A percentile compares a stretch with the other conserved stretches of the same genome.
Evolutionary conservation across 148 eudicot species (phyloP).

Genomic region (Heliamphora exappendiculata): DNA sequence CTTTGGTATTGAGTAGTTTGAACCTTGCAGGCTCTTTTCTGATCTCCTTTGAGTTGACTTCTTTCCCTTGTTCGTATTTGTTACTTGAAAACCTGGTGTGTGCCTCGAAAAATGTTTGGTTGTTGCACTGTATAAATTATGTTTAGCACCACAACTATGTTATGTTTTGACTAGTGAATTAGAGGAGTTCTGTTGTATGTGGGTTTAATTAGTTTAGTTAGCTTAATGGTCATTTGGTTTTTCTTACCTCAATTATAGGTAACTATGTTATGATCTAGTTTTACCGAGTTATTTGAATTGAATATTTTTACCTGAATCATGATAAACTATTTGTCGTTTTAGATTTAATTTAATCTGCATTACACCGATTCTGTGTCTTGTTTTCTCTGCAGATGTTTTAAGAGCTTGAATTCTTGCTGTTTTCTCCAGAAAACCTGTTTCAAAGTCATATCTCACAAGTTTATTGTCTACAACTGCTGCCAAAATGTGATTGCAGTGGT

Average conservation of each 20-base stretch:
- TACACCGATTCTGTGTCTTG: conserved; percentile 11
- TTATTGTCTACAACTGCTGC: not conserved
- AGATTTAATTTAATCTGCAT: conserved; percentile 10
- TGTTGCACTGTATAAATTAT: not conserved
- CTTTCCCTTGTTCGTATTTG: not conserved
- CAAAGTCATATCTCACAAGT: conserved; percentile 1
- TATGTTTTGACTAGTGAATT: not conserved
- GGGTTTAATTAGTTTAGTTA: not conserved
- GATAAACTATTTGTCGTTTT: not conserved
- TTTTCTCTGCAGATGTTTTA: conserved; percentile 27
- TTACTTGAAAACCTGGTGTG: not conserved
- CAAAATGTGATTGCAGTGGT: not conserved
- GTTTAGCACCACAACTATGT: not conserved
- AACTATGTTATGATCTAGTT: not conserved
- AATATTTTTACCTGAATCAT: not conserved
- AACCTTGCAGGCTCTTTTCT: not conserved
- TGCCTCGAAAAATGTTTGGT: not conserved
- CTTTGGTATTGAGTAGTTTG: not conserved
- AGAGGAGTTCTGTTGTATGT: not conserved
- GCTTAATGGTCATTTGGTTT: not conserved
- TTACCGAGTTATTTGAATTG: not conserved
- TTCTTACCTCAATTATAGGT: not conserved
- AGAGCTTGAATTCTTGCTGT: conserved; percentile 22
- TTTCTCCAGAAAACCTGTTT: not conserved
- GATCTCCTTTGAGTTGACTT: not conserved